Evolutionary conservation across 148 eudicot genomes (phyloP), one percentile per base, ranked within the genome.

Genomic region (Cornus kousa): DNA sequence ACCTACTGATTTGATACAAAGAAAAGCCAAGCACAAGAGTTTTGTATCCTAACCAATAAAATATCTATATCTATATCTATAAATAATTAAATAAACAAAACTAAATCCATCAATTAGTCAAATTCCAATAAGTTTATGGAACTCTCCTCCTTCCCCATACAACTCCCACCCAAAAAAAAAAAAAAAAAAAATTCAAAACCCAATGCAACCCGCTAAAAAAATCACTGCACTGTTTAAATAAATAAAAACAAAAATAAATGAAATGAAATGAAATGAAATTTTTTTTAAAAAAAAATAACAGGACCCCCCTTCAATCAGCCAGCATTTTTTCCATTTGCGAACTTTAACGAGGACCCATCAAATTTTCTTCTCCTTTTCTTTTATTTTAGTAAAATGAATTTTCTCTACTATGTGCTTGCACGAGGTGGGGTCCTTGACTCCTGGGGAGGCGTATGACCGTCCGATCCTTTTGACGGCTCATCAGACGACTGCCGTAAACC

Each of bases 391-490:
- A 35, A 35, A 35, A 35, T 35, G 37, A 35, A 35, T 35, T 57
- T 57, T 57, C 64, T 57, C 82, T 86, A 92, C 16, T 94, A 94
- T 55, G 97, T 92, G 43, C 80, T 79, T 35, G 90, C 84, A 17
- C 86, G 85, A 39, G 92, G 92, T 12, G 93, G 91, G 14, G 89
- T 85, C 80, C 94, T 85, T 31, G 88, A 76, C 77, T 86, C 91
- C 68, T 31, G 66, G 2, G 94, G 94, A 4, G 97, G 94, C 0
- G 97, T 91, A 1, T 92, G 93, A 50, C 92, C 90, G 55, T 85
- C 91, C 1, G 97, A 93, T 20, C 93, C 95, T 73, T 89, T 91
- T 1, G 91, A 87, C 5, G 94, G 92, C 72, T 92, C 97, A 71
- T 92, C 97, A 0, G 97, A 92, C 5, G 92, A 89, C 75, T 84